Conservation (phyloP, 202 grass and related monocot species). For the Miscanthus sacchariflorus region DNA sequence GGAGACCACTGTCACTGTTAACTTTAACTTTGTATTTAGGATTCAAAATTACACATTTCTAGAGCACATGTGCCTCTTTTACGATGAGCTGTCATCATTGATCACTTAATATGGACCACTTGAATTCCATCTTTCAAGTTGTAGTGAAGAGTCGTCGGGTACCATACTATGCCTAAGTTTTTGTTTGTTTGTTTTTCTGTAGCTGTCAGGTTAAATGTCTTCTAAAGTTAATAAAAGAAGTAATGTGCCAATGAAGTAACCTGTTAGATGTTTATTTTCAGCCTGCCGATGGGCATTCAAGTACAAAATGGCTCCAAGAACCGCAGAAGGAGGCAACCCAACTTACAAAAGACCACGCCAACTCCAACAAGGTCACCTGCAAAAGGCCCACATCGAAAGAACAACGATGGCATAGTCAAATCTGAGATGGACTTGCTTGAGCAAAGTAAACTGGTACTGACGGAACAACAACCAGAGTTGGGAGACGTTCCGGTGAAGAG, state of each 20-base stretch:
- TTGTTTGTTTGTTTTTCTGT: background rate
- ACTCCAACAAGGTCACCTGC: slow-evolving; percentile 28
- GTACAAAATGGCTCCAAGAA: slow-evolving; percentile 49
- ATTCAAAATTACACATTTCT: background rate
- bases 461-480: slow-evolving; percentile 8
- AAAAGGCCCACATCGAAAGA: slow-evolving; percentile 22
- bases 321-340: slow-evolving; percentile 45
- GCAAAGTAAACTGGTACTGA: slow-evolving; percentile 15
- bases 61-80: background rate
- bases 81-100: background rate
- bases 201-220: background rate
- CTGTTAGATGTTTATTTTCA: slow-evolving; percentile 28
- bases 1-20: background rate
- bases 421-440: slow-evolving; percentile 49
- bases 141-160: background rate
- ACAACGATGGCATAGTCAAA: slow-evolving; percentile 7
- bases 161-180: background rate
- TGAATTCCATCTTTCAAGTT: too few species aligned
- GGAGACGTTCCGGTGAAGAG: slow-evolving; percentile 33
- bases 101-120: background rate
- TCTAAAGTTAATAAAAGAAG: background rate
- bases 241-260: background rate
- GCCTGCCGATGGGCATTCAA: background rate
- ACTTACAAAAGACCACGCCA: slow-evolving; percentile 19
- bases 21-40: background rate